Percentiles rank a stretch among this genome's conserved stretches.
phyloP scores from a whole-genome alignment of 2,329 filamentous ascomycete species.

The Ascochyta clinopodiicola region DNA sequence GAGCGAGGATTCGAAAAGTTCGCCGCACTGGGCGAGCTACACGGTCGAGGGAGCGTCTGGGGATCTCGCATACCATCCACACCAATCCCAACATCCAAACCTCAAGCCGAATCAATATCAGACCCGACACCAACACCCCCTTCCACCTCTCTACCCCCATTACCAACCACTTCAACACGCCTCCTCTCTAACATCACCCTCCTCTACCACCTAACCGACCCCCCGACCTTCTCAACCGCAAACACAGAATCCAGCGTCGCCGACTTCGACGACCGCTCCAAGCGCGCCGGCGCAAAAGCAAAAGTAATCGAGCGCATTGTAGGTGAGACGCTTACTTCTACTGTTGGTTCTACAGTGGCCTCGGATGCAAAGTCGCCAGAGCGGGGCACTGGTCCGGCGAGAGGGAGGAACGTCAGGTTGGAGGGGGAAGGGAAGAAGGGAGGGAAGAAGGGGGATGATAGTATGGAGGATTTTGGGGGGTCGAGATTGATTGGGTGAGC shows the following conservation, averaged over 20 bases:
- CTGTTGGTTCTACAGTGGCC: not conserved
- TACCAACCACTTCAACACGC: slow-evolving; percentile 52
- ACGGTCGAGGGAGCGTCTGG: slow-evolving; percentile 85
- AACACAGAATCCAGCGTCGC: slow-evolving; percentile 90
- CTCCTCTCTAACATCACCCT: slow-evolving; percentile 78
- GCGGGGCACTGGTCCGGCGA: slow-evolving; percentile 37
- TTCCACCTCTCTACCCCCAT: not conserved
- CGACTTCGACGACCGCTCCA: slow-evolving; percentile 88
- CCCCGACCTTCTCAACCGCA: slow-evolving; percentile 74
- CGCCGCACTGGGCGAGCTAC: slow-evolving; percentile 75
- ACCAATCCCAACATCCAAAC: no score
- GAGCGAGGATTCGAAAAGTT: slow-evolving; percentile 96
- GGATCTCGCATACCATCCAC: slow-evolving; percentile 66
- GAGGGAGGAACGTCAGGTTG: slow-evolving; percentile 25
- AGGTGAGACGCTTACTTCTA: slow-evolving; percentile 41
- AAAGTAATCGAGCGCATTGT: slow-evolving; percentile 82
- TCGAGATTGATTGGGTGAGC: slow-evolving; percentile 26
- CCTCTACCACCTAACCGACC: slow-evolving; percentile 79
- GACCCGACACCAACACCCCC: not conserved
- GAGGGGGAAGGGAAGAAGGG: slow-evolving; percentile 21
- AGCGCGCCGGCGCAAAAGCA: slow-evolving; percentile 80
- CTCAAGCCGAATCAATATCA: no score
- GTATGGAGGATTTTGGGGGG: slow-evolving; percentile 45
- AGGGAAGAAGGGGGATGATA: slow-evolving; percentile 34
- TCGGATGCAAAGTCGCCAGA: slow-evolving; percentile 16